Conservation (phyloP, 2,329 filamentous ascomycete genomes). For the Xylaria sp. region DNA sequence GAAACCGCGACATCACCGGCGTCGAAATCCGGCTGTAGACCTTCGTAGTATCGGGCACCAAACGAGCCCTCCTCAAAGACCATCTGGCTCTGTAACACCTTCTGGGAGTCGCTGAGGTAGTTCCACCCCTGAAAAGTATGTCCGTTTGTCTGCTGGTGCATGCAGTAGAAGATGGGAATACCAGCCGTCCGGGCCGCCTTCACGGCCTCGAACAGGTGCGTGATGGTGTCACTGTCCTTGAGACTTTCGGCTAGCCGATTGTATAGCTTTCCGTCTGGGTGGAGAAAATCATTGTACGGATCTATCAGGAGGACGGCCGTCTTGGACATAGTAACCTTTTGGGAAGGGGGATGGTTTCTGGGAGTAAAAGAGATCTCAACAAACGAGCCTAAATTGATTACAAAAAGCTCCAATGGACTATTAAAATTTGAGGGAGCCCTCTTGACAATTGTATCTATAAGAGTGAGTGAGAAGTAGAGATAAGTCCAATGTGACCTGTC, state of each 20-base stretch:
- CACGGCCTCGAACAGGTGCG: conserved; percentile 13
- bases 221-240: conserved; percentile 10
- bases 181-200: background rate
- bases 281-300: background rate
- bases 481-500: background rate
- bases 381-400: too few species aligned
- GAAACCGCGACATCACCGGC: conserved; percentile 14
- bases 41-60: background rate
- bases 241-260: conserved; percentile 10
- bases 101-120: conserved; percentile 13
- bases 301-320: conserved; percentile 1
- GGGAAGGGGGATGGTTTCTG: too few species aligned
- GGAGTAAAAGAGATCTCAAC: background rate
- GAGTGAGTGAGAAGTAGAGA: background rate
- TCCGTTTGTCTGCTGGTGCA: conserved; percentile 19
- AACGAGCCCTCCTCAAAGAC: conserved; percentile 21
- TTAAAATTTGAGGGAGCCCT: background rate
- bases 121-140: conserved; percentile 11
- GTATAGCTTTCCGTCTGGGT: background rate
- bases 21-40: conserved; percentile 6
- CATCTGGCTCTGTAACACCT: background rate
- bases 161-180: conserved; percentile 18
- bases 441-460: background rate
- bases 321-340: background rate
- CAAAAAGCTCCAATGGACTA: too few species aligned